A percentile compares a stretch with the other conserved stretches of the same genome.
Conservation (phyloP, 768 basidiomycete species). For the Leccinum ochraceum region DNA sequence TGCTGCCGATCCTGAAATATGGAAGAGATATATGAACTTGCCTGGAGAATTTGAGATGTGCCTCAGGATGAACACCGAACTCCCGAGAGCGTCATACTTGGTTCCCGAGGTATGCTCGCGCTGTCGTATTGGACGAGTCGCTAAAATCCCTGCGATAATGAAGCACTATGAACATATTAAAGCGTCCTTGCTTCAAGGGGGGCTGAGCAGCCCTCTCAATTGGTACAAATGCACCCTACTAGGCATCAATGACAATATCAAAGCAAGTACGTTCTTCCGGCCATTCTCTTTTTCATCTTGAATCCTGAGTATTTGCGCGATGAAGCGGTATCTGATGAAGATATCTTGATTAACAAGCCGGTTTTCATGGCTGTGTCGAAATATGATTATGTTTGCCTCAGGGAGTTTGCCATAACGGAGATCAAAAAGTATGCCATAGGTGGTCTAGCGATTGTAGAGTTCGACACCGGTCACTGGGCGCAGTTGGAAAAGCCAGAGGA, state of each 20-base stretch:
- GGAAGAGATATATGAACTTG: slow-evolving; percentile 38
- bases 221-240: slow-evolving; percentile 38
- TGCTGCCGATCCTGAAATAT: slow-evolving; percentile 35
- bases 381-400: slow-evolving; percentile 37
- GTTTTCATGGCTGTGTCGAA: slow-evolving; percentile 39
- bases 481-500: slow-evolving; percentile 35
- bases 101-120: slow-evolving; percentile 32
- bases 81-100: slow-evolving; percentile 32
- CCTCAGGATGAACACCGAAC: slow-evolving; percentile 23
- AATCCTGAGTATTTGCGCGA: slow-evolving; percentile 1
- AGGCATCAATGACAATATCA: slow-evolving; percentile 32
- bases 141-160: slow-evolving; percentile 8
- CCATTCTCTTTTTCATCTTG: not conserved
- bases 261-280: slow-evolving; percentile 24
- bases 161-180: slow-evolving; percentile 33
- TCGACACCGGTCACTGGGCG: slow-evolving; percentile 42
- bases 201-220: slow-evolving; percentile 36
- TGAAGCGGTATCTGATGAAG: slow-evolving; percentile 25
- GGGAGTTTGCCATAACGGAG: slow-evolving; percentile 21
- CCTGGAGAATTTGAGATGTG: slow-evolving; percentile 37
- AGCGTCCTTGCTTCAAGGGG: slow-evolving; percentile 30
- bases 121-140: not conserved
- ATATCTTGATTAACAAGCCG: slow-evolving; percentile 35
- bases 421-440: slow-evolving; percentile 32
- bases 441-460: slow-evolving; percentile 32